Percentiles rank a stretch among this genome's conserved stretches.
These are phyloP conservation scores for Neonothopanus nambi DNA, from an alignment of 1,284 basidiomycete species.

Conservation along the genomic window DNA sequence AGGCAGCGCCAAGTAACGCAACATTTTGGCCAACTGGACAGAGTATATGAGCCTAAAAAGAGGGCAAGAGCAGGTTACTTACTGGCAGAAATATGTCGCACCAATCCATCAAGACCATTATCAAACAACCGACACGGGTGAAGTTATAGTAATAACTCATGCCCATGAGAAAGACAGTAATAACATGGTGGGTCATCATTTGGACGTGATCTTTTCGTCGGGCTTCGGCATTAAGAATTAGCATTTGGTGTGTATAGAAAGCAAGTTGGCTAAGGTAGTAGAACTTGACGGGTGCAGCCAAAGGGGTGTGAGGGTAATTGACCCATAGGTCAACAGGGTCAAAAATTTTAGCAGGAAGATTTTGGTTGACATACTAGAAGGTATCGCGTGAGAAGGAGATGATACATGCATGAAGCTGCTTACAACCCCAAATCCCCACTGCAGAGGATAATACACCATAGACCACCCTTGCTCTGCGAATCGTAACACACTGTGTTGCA, in stretches of 20 bases:
- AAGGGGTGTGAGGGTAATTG: conserved; percentile 79
- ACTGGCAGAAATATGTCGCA: conserved; percentile 92
- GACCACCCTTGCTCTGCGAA: conserved; percentile 97
- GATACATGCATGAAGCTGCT: conserved; percentile 38
- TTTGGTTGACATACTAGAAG: conserved; percentile 74
- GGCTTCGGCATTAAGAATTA: conserved; percentile 93
- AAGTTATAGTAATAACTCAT: conserved; percentile 83
- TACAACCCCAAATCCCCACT: conserved; percentile 83
- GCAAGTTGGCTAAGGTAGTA: conserved; percentile 93
- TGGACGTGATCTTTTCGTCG: conserved; percentile 90
- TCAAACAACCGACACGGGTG: conserved; percentile 85
- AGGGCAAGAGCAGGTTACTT: conserved; percentile 30
- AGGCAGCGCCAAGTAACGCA: conserved; percentile 75
- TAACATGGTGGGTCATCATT: conserved; percentile 95
- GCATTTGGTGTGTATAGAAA: conserved; percentile 91
- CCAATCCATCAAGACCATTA: conserved; percentile 92
- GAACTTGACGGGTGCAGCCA: conserved; percentile 82
- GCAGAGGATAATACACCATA: conserved; percentile 76
- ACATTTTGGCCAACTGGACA: conserved; percentile 85
- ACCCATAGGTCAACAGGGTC: conserved; percentile 76
- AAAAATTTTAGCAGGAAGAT: conserved; percentile 69
- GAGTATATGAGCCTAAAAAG: conserved; percentile 3
- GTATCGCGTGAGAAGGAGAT: conserved; percentile 3
- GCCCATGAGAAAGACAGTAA: conserved; percentile 81
- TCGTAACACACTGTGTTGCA: conserved; percentile 75